phyloP scores from a whole-genome alignment of 495 filamentous ascomycete species.

The Pseudoneurospora amorphoporcata region DNA sequence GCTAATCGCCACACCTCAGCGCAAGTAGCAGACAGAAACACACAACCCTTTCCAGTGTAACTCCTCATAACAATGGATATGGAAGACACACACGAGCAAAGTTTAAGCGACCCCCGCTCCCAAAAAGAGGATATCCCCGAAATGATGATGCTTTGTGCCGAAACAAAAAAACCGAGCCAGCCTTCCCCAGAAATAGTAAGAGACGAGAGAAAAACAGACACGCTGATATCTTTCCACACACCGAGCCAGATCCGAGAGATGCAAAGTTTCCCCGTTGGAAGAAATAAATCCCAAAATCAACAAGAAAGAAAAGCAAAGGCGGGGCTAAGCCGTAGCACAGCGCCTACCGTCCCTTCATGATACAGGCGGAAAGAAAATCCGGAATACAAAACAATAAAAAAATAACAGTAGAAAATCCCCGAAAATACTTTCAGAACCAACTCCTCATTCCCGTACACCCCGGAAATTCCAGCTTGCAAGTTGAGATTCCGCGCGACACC shows the following conservation, averaged over 20 bases:
- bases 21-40: neutral
- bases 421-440: constrained; percentile 18
- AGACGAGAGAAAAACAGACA: neutral
- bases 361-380: constrained; percentile 11
- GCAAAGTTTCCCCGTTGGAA: constrained; percentile 13
- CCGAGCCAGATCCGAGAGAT: constrained; percentile 19
- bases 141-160: neutral
- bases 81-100: neutral
- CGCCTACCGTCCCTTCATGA: constrained; percentile 16
- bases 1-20: neutral
- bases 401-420: neutral
- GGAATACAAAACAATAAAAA: neutral
- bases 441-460: constrained; percentile 12
- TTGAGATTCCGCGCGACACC: constrained; percentile 14
- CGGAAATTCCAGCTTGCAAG: constrained; percentile 11
- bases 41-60: neutral
- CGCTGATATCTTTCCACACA: neutral
- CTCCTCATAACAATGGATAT: neutral
- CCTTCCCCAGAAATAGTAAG: neutral
- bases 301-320: constrained; percentile 11
- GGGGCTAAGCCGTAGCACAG: constrained; percentile 4
- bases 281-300: constrained; percentile 10
- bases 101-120: neutral
- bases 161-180: neutral
- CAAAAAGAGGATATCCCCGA: neutral